These are phyloP conservation scores for Aspergillus uvarum DNA, from an alignment of 2,329 filamentous ascomycete genomes.

Conservation along the genomic window DNA sequence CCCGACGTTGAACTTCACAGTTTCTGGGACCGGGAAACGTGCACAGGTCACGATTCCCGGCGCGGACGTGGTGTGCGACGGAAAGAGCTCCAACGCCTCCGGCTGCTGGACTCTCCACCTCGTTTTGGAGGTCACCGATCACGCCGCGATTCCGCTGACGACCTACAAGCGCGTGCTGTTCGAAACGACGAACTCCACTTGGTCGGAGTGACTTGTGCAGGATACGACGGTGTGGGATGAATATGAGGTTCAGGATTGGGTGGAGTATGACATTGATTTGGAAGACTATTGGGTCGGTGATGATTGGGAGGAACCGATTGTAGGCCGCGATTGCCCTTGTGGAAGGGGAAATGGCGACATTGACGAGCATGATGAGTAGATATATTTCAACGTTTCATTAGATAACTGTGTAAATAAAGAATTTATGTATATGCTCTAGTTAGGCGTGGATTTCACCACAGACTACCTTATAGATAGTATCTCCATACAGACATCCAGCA, in stretches of 20 bases:
- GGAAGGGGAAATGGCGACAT: background rate
- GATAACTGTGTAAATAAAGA: background rate
- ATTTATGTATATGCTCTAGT: background rate
- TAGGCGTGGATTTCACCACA: too few species aligned
- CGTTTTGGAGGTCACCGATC: conserved; percentile 23
- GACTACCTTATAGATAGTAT: too few species aligned
- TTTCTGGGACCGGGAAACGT: conserved; percentile 11
- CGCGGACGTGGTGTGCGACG: conserved; percentile 20
- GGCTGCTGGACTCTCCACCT: conserved; percentile 22
- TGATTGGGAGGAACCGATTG: background rate
- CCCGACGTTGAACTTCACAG: conserved; percentile 14
- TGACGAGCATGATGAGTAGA: background rate
- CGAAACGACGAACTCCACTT: conserved; percentile 18
- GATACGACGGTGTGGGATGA: background rate
- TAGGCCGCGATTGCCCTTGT: background rate
- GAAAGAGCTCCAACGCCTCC: conserved; percentile 8
- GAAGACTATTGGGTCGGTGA: background rate
- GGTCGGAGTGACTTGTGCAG: background rate
- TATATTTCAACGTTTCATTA: background rate
- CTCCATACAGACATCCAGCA: too few species aligned
- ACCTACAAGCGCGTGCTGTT: conserved; percentile 25
- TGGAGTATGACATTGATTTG: background rate
- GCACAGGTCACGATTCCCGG: conserved; percentile 21
- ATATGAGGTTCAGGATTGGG: background rate
- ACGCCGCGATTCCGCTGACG: conserved; percentile 19